A percentile compares a stretch with the other conserved stretches of the same genome.
Conservation (phyloP, 108 stramenopile species). For the Skeletonema marinoi region DNA sequence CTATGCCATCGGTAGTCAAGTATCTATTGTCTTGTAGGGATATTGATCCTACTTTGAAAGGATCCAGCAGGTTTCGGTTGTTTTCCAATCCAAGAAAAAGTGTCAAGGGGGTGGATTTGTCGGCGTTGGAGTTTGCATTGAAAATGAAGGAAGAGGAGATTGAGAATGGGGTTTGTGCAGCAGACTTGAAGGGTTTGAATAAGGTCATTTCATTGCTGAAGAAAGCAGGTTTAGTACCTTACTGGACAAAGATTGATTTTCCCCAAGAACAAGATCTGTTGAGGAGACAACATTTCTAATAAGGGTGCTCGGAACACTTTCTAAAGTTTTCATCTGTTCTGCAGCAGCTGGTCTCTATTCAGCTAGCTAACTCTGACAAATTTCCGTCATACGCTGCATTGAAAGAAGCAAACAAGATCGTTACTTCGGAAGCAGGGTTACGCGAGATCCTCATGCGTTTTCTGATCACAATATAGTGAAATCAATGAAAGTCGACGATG, state of each 20-base stretch:
- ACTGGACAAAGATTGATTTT: background rate
- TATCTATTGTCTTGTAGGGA: constrained; percentile 48
- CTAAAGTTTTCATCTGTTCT: no score
- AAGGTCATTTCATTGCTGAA: constrained; percentile 31
- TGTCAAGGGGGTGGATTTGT: constrained; percentile 55
- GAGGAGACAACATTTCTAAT: no score
- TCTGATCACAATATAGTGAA: no score
- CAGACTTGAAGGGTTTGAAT: constrained; percentile 55
- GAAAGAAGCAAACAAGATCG: no score
- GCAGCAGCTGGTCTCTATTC: no score
- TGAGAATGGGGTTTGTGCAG: constrained; percentile 45
- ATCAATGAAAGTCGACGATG: background rate
- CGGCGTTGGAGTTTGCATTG: constrained; percentile 63
- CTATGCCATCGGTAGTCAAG: constrained; percentile 76
- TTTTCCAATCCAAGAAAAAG: constrained; percentile 54
- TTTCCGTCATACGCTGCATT: no score
- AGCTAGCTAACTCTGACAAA: no score
- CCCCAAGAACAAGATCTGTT: background rate
- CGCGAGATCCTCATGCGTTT: no score
- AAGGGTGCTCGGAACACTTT: no score
- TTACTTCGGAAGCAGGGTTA: no score
- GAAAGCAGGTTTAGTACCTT: background rate
- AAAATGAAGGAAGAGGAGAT: constrained; percentile 56
- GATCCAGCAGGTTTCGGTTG: constrained; percentile 47
- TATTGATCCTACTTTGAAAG: constrained; percentile 7